These are phyloP conservation scores for Wickerhamomyces canadensis DNA, from an alignment of 805 yeast genomes.

Conservation along the genomic window DNA sequence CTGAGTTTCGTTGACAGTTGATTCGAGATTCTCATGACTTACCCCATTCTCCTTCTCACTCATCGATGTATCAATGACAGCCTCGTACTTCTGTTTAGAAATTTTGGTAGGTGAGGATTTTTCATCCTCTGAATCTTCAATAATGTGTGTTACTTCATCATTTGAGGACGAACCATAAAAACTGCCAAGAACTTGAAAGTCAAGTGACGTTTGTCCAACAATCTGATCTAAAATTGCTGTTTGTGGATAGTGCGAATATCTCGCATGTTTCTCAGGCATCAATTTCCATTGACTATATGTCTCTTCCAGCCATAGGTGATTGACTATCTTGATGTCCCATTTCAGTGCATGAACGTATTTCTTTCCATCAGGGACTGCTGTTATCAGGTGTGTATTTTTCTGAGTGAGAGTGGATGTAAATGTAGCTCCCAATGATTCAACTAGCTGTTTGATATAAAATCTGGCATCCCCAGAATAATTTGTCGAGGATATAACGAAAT, in stretches of 20 bases:
- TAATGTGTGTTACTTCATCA: constrained; percentile 14
- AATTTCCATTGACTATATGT: constrained; percentile 58
- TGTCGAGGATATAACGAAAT: constrained; percentile 60
- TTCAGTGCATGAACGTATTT: constrained; percentile 69
- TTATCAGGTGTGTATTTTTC: constrained; percentile 66
- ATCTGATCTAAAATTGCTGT: constrained; percentile 37
- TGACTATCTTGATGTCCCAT: constrained; percentile 65
- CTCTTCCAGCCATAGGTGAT: constrained; percentile 88
- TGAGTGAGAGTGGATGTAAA: constrained; percentile 62
- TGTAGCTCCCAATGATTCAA: constrained; percentile 65
- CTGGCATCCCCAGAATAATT: constrained; percentile 86
- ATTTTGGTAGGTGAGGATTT: constrained; percentile 1
- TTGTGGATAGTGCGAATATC: constrained; percentile 44
- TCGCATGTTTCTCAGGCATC: constrained; percentile 38
- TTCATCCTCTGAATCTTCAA: constrained; percentile 22
- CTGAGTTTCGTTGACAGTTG: too few species aligned
- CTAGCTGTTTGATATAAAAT: constrained; percentile 57
- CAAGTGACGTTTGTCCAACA: constrained; percentile 47
- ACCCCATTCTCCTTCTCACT: too few species aligned
- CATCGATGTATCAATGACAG: too few species aligned
- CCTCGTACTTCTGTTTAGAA: too few species aligned
- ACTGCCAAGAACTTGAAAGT: constrained; percentile 33
- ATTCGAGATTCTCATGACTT: too few species aligned
- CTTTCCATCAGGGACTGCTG: constrained; percentile 62
- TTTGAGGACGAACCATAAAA: constrained; percentile 30